Evolutionary conservation across 2,329 filamentous ascomycete genomes (phyloP), one percentile per base, ranked within the genome.

Genomic region (Sporothrix luriei): DNA sequence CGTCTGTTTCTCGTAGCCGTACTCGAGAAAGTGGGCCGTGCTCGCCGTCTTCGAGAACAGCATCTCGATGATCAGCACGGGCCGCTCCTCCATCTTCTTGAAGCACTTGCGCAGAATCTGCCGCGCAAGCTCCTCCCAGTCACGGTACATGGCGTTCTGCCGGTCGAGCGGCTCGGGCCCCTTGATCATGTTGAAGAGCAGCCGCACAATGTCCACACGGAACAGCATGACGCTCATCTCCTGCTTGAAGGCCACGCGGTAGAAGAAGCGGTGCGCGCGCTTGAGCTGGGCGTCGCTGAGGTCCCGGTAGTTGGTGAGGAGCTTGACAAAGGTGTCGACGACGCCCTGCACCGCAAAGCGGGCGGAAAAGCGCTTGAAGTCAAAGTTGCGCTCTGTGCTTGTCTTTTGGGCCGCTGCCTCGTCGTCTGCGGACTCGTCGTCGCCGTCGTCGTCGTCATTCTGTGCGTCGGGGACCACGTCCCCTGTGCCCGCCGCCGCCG

Each of bases 211-310:
- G 77, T 98, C 95, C 5, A 97, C 87, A 11, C 94, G 88, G 79
- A 93, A 98, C 1, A 99, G 84, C 81, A 97, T 87, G 26, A 97
- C 90, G 69, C 89, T 90, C 82, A 95, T 89, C 61, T 97, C 92
- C 78, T 97, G 91, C 80, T 98, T 99, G 83, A 98, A 98, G 0
- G 93, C 93, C 13, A 97, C 85, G 0, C 94, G 90, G 76, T 98
- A 96, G 76, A 99, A 94, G 78, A 94, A 99, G 7, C 95, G 90
- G 80, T 98, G 95, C 14, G 90, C 90, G 6, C 95, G 89, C 81
- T 98, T 98, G 49, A 98, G 82, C 77, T 99, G 95, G 49, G 88
- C 84, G 2, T 88, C 83, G 67, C 88, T 86, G 13, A 99, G 84
- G 73, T 99, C 95, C 52, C 84, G 85, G 79, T 97, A 97, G 79